phyloP scores from a whole-genome alignment of 768 basidiomycete species.

The Hericium coralloides region DNA sequence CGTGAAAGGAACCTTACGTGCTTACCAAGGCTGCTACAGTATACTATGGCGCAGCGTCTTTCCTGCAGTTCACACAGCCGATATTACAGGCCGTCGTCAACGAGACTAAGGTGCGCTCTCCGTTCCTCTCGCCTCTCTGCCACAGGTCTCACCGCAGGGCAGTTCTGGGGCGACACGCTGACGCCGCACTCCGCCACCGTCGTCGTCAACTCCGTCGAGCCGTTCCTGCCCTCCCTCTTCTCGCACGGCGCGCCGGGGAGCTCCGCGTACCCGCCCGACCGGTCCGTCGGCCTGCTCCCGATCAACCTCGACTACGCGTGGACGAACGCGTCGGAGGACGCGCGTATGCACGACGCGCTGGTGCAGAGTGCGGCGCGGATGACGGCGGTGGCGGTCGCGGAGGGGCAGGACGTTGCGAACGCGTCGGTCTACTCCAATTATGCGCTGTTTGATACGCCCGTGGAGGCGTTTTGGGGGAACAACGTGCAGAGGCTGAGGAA shows the following conservation, averaged over 20 bases:
- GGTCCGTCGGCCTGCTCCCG: neutral
- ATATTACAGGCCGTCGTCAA: neutral
- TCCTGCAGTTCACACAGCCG: neutral
- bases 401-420: conserved; percentile 31
- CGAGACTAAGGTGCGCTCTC: neutral
- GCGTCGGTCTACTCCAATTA: conserved; percentile 51
- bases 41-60: too few relatives aligned
- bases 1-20: too few relatives aligned
- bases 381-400: conserved; percentile 25
- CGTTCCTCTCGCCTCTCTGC: neutral
- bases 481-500: conserved; percentile 33
- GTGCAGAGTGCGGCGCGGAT: conserved; percentile 31
- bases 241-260: neutral
- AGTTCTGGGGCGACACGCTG: neutral
- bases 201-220: neutral
- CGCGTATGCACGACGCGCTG: conserved; percentile 30
- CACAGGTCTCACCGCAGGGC: too few relatives aligned
- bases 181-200: neutral
- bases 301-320: conserved; percentile 30
- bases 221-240: conserved; percentile 1
- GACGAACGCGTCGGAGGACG: conserved; percentile 28
- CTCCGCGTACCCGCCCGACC: conserved; percentile 7
- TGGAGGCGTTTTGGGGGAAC: conserved; percentile 39
- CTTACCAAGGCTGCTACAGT: too few relatives aligned
- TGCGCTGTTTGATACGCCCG: conserved; percentile 40